A percentile compares a stretch with the other conserved stretches of the same genome.
phyloP scores from a whole-genome alignment of 768 basidiomycete genomes.

The Leccinum subgranulosum region DNA sequence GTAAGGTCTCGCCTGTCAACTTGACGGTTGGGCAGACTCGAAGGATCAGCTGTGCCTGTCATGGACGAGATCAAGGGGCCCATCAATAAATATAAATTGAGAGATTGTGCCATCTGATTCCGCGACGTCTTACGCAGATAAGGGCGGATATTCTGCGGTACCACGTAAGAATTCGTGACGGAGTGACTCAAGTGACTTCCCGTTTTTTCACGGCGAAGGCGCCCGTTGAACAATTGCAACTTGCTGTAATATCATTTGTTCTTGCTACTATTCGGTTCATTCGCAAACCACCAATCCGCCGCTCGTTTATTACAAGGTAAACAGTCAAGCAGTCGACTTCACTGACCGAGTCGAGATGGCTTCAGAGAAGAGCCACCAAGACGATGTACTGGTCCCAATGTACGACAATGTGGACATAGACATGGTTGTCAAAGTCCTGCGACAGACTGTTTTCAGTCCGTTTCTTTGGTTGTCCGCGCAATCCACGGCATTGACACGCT shows the following conservation, averaged over 20 bases:
- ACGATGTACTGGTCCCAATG: conserved; percentile 39
- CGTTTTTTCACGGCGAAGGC: too few species aligned
- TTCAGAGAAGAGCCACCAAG: conserved; percentile 18
- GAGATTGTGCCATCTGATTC: too few species aligned
- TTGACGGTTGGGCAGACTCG: too few species aligned
- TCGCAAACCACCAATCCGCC: background rate
- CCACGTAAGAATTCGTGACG: too few species aligned
- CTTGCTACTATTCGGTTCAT: background rate
- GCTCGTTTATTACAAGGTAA: background rate
- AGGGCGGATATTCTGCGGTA: too few species aligned
- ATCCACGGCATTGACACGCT: conserved; percentile 3
- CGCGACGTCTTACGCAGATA: too few species aligned
- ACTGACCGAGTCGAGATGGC: conserved; percentile 1
- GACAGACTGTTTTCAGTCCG: conserved; percentile 78
- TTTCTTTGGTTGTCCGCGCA: conserved; percentile 1
- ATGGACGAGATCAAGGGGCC: too few species aligned
- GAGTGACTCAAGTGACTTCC: too few species aligned
- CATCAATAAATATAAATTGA: too few species aligned
- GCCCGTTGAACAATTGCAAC: too few species aligned
- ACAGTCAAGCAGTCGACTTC: background rate
- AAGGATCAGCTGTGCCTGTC: too few species aligned
- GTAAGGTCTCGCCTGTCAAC: too few species aligned
- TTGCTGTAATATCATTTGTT: background rate
- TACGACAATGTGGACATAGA: conserved; percentile 77
- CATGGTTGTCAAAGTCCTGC: conserved; percentile 72